Evolutionary conservation across 2,329 filamentous ascomycete genomes (phyloP), one percentile per base, ranked within the genome.

Genomic region (Aspergillus neoniger): DNA sequence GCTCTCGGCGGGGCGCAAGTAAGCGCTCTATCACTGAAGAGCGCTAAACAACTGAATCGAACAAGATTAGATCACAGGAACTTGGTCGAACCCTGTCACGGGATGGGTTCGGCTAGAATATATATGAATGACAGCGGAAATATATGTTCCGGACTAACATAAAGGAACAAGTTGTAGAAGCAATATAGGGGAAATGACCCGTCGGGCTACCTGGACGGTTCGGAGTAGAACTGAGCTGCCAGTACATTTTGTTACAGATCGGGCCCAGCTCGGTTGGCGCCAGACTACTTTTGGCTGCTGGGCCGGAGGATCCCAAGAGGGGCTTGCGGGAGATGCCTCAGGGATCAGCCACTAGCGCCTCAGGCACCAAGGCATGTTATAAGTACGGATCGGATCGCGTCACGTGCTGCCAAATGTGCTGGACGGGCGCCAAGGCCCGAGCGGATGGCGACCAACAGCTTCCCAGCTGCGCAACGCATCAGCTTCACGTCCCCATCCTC

Each of bases 361-460:
- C 2, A 64, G 67, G 65, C 65, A 62, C 50, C 9, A 19, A 51
- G 23, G 48, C 52, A 21, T 23, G 43, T 38, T 1, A 38, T 51
- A 6, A 0, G 23, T 25, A 7, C 23, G 23, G n/a, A 58, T 48
- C 47, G 4, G 38, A 8, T 61, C 62, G 65, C 60, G 60, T 67
- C 64, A 15, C 6, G 12, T 25, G 47, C 43, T 30, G 30, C 19
- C 44, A 44, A 60, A 63, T 55, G 53, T 41, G 53, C 43, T 55
- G 53, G 21, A 57, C 44, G 55, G 60, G 44, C 58, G 62, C 64
- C 62, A 68, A 67, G 63, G 49, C 55, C 59, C 30, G 55, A 50
- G 36, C 56, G 48, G 60, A 66, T 63, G 65, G 61, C 60, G 59
- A 62, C 32, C 61, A 60, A 67, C 59, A 65, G 58, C 62, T 63